Conservation (phyloP, 495 filamentous ascomycete genomes). For the Annulohypoxylon nitens region DNA sequence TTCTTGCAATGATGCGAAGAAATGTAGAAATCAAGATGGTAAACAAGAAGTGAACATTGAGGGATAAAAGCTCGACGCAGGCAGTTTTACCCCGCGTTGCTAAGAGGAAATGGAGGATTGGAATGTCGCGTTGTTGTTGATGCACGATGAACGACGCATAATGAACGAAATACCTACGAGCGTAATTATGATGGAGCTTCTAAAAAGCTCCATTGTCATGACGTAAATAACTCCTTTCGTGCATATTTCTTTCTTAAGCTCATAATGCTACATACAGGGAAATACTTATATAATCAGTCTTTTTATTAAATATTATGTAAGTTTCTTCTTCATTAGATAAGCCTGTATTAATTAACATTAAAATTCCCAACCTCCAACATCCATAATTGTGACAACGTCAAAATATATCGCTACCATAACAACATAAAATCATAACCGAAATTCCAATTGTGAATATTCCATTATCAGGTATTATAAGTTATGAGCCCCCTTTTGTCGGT, state of each 20-base stretch:
- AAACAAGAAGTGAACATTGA: constrained; percentile 22
- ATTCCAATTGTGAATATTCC: neutral
- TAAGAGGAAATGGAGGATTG: constrained; percentile 25
- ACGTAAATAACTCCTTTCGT: constrained; percentile 34
- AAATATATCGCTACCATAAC: neutral
- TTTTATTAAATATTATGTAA: neutral
- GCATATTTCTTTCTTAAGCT: neutral
- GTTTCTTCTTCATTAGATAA: neutral
- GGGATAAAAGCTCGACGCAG: constrained; percentile 23
- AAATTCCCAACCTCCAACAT: neutral
- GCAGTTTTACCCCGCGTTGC: constrained; percentile 39
- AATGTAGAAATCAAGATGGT: constrained; percentile 14
- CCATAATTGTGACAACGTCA: neutral
- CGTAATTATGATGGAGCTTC: neutral
- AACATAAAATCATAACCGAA: neutral
- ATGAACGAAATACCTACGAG: neutral
- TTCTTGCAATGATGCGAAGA: constrained; percentile 43
- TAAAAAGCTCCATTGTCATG: constrained; percentile 27
- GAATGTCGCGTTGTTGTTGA: constrained; percentile 42
- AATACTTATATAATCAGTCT: neutral
- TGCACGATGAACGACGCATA: constrained; percentile 14
- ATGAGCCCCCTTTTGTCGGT: neutral
- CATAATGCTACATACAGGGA: neutral
- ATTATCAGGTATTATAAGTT: constrained; percentile 6
- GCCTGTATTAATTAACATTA: neutral